Conservation (phyloP, 306 rosid genomes). For the Senna tora region DNA sequence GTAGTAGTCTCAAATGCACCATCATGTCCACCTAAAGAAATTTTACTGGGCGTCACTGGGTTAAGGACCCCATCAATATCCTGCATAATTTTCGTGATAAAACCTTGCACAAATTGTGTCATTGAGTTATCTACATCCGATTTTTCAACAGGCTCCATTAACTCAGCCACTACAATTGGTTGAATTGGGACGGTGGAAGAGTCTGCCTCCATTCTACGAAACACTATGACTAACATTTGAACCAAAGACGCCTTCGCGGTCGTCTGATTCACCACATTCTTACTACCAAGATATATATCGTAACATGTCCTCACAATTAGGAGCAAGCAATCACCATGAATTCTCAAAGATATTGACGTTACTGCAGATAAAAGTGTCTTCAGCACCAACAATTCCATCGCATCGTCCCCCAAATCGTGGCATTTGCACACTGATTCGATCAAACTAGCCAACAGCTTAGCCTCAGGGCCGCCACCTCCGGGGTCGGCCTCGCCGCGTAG, state of each 20-base stretch:
- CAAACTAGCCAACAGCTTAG: slow-evolving; percentile 69
- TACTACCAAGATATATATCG: slow-evolving; percentile 84
- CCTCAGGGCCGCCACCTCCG: slow-evolving; percentile 58
- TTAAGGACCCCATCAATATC: slow-evolving; percentile 96
- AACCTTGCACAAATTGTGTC: slow-evolving; percentile 95
- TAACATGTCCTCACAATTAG: slow-evolving; percentile 92
- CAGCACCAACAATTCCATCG: slow-evolving; percentile 76
- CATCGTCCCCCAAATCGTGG: slow-evolving; percentile 83
- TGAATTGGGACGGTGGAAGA: slow-evolving; percentile 93
- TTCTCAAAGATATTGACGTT: slow-evolving; percentile 86
- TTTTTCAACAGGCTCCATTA: slow-evolving; percentile 87
- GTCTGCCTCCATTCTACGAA: slow-evolving; percentile 98
- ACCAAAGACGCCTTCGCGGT: slow-evolving; percentile 96
- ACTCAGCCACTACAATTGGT: slow-evolving; percentile 94
- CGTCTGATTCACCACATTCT: slow-evolving; percentile 87
- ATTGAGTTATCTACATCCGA: slow-evolving; percentile 70
- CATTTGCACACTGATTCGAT: slow-evolving; percentile 94
- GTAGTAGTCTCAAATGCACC: slow-evolving; percentile 96
- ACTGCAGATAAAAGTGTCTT: slow-evolving; percentile 93
- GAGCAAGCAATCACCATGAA: slow-evolving; percentile 94
- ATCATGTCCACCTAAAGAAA: slow-evolving; percentile 73
- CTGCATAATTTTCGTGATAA: slow-evolving; percentile 92
- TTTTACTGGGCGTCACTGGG: slow-evolving; percentile 66
- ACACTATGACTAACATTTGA: slow-evolving; percentile 97
- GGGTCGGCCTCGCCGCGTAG: slow-evolving; percentile 94